Base-by-base conservation (phyloP, 495 filamentous ascomycete species). In the Aspergillus taichungensis region DNA sequence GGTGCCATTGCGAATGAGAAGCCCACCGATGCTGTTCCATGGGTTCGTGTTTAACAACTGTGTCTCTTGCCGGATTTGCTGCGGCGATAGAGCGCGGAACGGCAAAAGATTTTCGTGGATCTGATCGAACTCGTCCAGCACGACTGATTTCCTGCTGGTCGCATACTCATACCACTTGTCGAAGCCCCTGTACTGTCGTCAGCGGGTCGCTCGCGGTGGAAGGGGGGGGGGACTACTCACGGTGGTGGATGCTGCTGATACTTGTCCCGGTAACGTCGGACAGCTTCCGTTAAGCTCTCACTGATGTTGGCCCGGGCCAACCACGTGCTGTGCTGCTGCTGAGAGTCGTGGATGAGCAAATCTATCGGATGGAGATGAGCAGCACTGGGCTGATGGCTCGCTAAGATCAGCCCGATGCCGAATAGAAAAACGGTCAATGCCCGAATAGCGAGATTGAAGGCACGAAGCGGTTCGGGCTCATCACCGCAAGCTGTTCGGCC, bases 101-200 rank as follows among this genome's bases (percentile, higher is more conserved):
- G 86, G 86, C 2, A 75, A 67, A 3, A 94, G 59, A 45, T 87
- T 77, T 6, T 72, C 64, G 46, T 83, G 71, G 7, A 92, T 87
- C 43, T 82, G 79, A 49, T 85, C 80, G 49, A 83, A 91, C 47
- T 84, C 76, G 49, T 94, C 87, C 47, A 90, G 75, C 8, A 88
- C 66, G 8, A 79, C 62, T 2, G 85, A 85, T 6, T 72, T 73
- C 34, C 75, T 76, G 8, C 65, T 65, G 14, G 61, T 75, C 6
- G 87, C 83, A 60, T 82, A 90, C 32, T 82, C 66, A 53, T 79
- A 89, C 87, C 87, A 91, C 46, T 75, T 73, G 68, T 47, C 70
- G 42, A 73, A 73, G 3, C 63, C 63, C 38, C 66, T 69, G 32
- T 10, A 35, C 32, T 3, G 41, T 13, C 0, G 31, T 64, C 45